Conservation (phyloP, 2,329 filamentous ascomycete species). For the Aplosporella prunicola region DNA sequence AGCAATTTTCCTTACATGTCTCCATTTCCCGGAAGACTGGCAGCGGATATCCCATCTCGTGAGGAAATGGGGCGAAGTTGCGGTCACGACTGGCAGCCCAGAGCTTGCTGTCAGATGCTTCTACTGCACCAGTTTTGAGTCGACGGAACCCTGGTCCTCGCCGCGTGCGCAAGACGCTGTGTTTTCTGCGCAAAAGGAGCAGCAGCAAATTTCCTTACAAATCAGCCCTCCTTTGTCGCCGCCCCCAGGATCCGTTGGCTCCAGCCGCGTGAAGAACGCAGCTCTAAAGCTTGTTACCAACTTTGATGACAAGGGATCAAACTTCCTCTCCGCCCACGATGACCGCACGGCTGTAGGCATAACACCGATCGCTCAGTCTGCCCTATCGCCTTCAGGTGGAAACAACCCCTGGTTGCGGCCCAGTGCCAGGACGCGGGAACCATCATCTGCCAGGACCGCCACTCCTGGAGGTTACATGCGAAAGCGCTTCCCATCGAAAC, state of each 20-base stretch:
- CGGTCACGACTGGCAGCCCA: conserved; percentile 76
- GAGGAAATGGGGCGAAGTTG: conserved; percentile 89
- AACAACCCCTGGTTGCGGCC: conserved; percentile 28
- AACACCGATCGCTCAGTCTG: conserved; percentile 70
- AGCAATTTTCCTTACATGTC: conserved; percentile 76
- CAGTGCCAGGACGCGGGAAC: conserved; percentile 29
- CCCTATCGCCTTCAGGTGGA: conserved; percentile 54
- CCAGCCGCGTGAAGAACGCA: conserved; percentile 59
- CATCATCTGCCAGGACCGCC: conserved; percentile 41
- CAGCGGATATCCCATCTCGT: conserved; percentile 80
- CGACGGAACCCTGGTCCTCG: conserved; percentile 78
- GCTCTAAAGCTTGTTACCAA: conserved; percentile 86
- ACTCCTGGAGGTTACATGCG: conserved; percentile 56
- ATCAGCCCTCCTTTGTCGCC: conserved; percentile 67
- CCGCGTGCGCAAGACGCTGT: conserved; percentile 61
- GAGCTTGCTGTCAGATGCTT: conserved; percentile 89
- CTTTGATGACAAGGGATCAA: conserved; percentile 53
- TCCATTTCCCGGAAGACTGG: conserved; percentile 80
- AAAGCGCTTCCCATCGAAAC: conserved; percentile 50
- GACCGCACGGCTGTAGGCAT: conserved; percentile 65
- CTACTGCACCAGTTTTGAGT: conserved; percentile 79
- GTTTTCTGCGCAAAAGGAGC: conserved; percentile 45
- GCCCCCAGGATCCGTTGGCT: conserved; percentile 35
- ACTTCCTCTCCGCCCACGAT: conserved; percentile 55
- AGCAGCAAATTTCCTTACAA: conserved; percentile 42